Conservation (phyloP, 1,139 yeast species). For the Diutina neorugosa region DNA sequence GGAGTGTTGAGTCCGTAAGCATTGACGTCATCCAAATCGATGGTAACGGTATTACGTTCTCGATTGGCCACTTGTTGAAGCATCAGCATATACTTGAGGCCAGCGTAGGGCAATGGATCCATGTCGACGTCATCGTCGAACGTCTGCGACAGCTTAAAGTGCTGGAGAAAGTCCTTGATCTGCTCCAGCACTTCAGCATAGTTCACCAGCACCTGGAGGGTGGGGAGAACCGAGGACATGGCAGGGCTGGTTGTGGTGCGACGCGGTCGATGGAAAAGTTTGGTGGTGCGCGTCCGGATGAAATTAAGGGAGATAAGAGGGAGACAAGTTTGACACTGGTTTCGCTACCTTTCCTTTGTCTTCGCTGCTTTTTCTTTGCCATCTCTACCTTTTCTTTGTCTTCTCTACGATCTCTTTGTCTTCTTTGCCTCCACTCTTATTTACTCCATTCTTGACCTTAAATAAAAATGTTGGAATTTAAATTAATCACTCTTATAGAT, state of each 20-base stretch:
- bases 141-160: slow-evolving; percentile 35
- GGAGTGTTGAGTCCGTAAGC: slow-evolving; percentile 33
- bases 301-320: too few species aligned
- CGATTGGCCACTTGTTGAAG: slow-evolving; percentile 79
- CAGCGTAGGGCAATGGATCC: slow-evolving; percentile 17
- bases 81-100: slow-evolving; percentile 68
- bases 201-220: slow-evolving; percentile 50
- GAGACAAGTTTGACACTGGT: background rate
- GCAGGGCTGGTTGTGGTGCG: background rate
- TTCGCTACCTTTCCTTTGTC: too few species aligned
- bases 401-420: too few species aligned
- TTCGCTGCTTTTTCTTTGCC: too few species aligned
- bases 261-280: background rate
- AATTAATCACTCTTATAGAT: too few species aligned
- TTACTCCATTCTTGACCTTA: too few species aligned
- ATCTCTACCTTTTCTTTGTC: too few species aligned
- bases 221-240: slow-evolving; percentile 33
- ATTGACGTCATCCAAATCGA: slow-evolving; percentile 77
- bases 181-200: slow-evolving; percentile 41
- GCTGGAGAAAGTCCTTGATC: slow-evolving; percentile 46
- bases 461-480: too few species aligned
- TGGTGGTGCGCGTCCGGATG: background rate
- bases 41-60: slow-evolving; percentile 49
- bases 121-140: slow-evolving; percentile 10
- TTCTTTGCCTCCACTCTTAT: too few species aligned